Conservation (phyloP, 257 asterid genomes). For the Primulina huaijiensis region DNA sequence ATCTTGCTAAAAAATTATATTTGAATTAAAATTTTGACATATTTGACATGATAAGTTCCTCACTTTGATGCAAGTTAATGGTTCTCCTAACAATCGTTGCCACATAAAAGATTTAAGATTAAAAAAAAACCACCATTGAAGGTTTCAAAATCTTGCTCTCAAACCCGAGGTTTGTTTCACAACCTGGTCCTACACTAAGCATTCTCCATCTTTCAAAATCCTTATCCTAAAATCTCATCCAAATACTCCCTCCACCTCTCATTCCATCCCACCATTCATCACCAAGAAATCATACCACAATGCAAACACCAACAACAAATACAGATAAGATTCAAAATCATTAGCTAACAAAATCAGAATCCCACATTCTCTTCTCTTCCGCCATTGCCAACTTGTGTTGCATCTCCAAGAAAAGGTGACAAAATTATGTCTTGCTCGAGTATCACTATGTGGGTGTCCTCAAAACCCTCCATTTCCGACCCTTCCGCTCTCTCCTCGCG, state of each 20-base stretch:
- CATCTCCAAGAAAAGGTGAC: conserved; percentile 24
- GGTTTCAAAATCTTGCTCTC: no score
- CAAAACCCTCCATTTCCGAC: conserved; percentile 67
- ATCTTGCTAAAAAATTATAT: no score
- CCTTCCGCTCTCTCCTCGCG: conserved; percentile 60
- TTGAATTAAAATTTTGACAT: no score
- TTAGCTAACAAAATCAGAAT: not conserved
- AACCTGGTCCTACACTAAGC: not conserved
- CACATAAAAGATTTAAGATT: no score
- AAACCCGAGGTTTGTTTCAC: not conserved
- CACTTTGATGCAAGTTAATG: no score
- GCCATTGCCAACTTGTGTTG: conserved; percentile 28
- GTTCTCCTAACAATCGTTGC: no score
- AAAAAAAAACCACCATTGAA: no score
- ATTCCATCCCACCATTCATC: conserved; percentile 32
- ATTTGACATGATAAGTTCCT: no score
- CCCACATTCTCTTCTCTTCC: not conserved
- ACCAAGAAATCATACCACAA: conserved; percentile 21
- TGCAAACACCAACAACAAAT: conserved; percentile 31
- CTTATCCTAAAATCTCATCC: conserved; percentile 83
- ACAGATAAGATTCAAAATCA: conserved; percentile 29
- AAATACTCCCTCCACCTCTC: conserved; percentile 64
- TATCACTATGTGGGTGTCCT: conserved; percentile 68
- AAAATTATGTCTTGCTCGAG: conserved; percentile 72
- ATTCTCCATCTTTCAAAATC: conserved; percentile 46